Conservation (phyloP, 495 filamentous ascomycete genomes). For the Aspergillus egyptiacus region DNA sequence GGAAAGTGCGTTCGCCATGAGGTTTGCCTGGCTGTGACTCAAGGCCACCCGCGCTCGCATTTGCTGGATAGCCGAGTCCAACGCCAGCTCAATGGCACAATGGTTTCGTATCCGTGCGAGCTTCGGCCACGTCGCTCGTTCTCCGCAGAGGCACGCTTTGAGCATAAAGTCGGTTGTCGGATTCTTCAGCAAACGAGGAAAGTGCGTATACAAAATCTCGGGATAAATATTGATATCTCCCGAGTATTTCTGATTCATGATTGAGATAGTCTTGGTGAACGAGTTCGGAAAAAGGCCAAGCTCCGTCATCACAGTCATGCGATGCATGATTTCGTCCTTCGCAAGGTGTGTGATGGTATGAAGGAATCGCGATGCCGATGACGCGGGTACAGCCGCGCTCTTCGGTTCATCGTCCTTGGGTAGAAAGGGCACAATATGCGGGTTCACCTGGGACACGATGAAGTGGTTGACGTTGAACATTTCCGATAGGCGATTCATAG, state of each 20-base stretch:
- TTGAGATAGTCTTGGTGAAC: slow-evolving; percentile 70
- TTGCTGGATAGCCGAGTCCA: slow-evolving; percentile 75
- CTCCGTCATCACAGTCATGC: slow-evolving; percentile 76
- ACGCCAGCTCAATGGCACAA: slow-evolving; percentile 76
- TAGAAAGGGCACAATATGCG: slow-evolving; percentile 86
- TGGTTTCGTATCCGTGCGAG: slow-evolving; percentile 75
- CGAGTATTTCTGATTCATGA: slow-evolving; percentile 83
- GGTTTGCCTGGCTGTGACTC: slow-evolving; percentile 63
- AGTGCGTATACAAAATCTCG: slow-evolving; percentile 64
- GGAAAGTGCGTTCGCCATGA: slow-evolving; percentile 26
- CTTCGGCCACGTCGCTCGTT: slow-evolving; percentile 87
- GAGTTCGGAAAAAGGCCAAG: slow-evolving; percentile 76
- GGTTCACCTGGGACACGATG: slow-evolving; percentile 94
- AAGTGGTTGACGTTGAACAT: slow-evolving; percentile 99
- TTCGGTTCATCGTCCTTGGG: slow-evolving; percentile 59
- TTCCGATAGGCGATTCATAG: slow-evolving; percentile 83
- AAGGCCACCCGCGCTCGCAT: slow-evolving; percentile 75
- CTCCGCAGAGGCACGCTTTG: slow-evolving; percentile 65
- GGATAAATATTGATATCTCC: slow-evolving; percentile 96
- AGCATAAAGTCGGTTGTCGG: slow-evolving; percentile 89
- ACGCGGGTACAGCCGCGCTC: slow-evolving; percentile 28
- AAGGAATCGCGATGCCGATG: slow-evolving; percentile 52
- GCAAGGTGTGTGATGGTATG: slow-evolving; percentile 66
- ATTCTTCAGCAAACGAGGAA: slow-evolving; percentile 74
- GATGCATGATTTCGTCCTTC: slow-evolving; percentile 72